Evolutionary conservation across 192 early-diverging fungal genomes (phyloP).

Genomic region (Coemansia sp.): DNA sequence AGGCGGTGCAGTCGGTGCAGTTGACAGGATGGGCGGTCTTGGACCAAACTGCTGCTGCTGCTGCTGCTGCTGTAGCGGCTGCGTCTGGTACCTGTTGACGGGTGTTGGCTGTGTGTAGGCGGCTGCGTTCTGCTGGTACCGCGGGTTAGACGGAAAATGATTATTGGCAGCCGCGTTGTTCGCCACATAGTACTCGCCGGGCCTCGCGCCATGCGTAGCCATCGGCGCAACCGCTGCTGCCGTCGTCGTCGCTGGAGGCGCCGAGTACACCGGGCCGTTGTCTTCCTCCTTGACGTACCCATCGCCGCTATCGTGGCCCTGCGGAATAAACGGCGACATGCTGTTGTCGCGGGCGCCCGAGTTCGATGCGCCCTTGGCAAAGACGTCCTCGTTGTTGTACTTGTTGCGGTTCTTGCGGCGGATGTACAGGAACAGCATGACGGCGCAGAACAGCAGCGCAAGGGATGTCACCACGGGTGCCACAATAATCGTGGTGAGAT

Average conservation of each 20-base stretch:
- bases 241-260: background rate
- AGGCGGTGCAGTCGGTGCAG: background rate
- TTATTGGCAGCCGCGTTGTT: conserved; percentile 21
- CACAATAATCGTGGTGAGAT: conserved; percentile 42
- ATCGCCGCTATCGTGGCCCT: conserved; percentile 20
- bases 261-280: background rate
- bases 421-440: conserved; percentile 39
- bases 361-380: conserved; percentile 17
- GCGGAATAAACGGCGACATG: conserved; percentile 30
- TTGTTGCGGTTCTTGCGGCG: conserved; percentile 24
- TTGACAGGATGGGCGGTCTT: background rate
- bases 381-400: conserved; percentile 38
- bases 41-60: background rate
- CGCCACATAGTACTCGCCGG: conserved; percentile 7
- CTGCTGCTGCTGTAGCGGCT: background rate
- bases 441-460: conserved; percentile 33
- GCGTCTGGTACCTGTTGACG: background rate
- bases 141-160: conserved; percentile 19
- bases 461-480: conserved; percentile 34
- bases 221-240: conserved; percentile 1
- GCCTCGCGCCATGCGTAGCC: conserved; percentile 1
- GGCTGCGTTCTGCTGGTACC: background rate
- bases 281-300: conserved; percentile 30
- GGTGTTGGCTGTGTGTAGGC: background rate
- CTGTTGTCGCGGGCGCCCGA: conserved; percentile 12